A percentile compares a stretch with the other conserved stretches of the same genome.
phyloP scores from a whole-genome alignment of 352 stramenopile genomes.

The Phytophthora citrophthora region DNA sequence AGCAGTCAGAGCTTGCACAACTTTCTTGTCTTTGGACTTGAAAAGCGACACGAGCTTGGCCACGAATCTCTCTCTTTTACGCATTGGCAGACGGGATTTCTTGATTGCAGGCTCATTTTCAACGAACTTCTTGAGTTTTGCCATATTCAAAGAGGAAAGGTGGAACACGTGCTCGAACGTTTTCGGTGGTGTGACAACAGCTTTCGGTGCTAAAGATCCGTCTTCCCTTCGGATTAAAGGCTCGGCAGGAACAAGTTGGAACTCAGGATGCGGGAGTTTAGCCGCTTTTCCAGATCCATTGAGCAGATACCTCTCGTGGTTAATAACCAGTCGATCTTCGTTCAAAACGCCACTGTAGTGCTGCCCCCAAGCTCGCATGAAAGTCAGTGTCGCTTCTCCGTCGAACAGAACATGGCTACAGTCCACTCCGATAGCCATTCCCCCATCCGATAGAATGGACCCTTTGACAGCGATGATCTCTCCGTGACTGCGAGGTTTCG shows the following conservation, averaged over 20 bases:
- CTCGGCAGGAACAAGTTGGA: constrained; percentile 25
- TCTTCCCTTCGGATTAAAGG: constrained; percentile 24
- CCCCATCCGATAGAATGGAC: constrained; percentile 52
- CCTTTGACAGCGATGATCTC: constrained; percentile 47
- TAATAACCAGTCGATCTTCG: constrained; percentile 34
- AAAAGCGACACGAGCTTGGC: constrained; percentile 16
- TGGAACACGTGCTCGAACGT: constrained; percentile 54
- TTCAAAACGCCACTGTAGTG: constrained; percentile 42
- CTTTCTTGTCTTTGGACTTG: constrained; percentile 20
- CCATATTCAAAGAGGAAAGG: constrained; percentile 39
- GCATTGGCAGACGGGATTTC: neutral
- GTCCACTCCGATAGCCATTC: constrained; percentile 53
- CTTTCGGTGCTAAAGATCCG: constrained; percentile 25
- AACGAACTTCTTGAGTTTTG: constrained; percentile 28
- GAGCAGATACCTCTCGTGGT: constrained; percentile 50
- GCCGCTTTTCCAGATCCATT: constrained; percentile 16
- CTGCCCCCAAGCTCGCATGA: constrained; percentile 58
- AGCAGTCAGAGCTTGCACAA: constrained; percentile 5
- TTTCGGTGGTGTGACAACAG: constrained; percentile 18
- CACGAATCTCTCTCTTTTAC: constrained; percentile 3
- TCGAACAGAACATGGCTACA: constrained; percentile 58
- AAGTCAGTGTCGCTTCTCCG: constrained; percentile 57
- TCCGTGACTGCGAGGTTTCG: constrained; percentile 9
- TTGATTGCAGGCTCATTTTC: neutral
- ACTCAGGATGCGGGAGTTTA: constrained; percentile 48